phyloP scores from a whole-genome alignment of 768 basidiomycete genomes.

The Naematelia encephala region DNA sequence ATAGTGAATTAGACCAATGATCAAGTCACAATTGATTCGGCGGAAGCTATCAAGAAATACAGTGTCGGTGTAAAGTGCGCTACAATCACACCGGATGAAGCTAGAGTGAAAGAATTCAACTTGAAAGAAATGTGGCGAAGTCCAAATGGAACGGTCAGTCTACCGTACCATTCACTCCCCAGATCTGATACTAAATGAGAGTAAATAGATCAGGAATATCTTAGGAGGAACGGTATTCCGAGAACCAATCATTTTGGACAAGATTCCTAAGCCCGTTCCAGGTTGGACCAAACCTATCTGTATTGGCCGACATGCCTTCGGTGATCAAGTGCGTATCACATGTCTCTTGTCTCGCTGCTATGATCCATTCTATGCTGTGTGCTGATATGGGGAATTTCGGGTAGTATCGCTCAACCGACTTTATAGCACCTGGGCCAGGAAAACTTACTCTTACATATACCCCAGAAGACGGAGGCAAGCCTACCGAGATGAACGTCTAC shows the following conservation, averaged over 20 bases:
- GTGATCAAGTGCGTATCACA: constrained; percentile 71
- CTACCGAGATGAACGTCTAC: constrained; percentile 75
- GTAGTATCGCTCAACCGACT: constrained; percentile 90
- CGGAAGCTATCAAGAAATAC: constrained; percentile 89
- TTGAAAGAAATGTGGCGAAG: constrained; percentile 99
- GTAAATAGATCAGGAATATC: constrained; percentile 81
- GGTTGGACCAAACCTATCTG: constrained; percentile 97
- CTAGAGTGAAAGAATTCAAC: constrained; percentile 91
- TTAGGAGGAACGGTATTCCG: constrained; percentile 98
- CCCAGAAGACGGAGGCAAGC: constrained; percentile 68
- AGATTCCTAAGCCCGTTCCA: constrained; percentile 88
- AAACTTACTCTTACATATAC: constrained; percentile 90
- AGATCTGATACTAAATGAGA: neutral
- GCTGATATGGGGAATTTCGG: constrained; percentile 1
- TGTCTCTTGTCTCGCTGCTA: neutral
- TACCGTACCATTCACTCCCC: constrained; percentile 9
- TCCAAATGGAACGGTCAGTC: constrained; percentile 83
- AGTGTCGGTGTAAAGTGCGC: constrained; percentile 98
- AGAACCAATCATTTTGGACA: constrained; percentile 88
- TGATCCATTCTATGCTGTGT: neutral
- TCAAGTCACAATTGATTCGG: constrained; percentile 85
- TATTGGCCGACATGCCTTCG: constrained; percentile 95
- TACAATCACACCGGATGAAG: constrained; percentile 98
- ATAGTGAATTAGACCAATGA: constrained; percentile 74
- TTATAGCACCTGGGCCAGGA: constrained; percentile 83